Evolutionary conservation across 2,329 filamentous ascomycete species (phyloP), one percentile per base, ranked within the genome.

Genomic region (Cytospora piceae): DNA sequence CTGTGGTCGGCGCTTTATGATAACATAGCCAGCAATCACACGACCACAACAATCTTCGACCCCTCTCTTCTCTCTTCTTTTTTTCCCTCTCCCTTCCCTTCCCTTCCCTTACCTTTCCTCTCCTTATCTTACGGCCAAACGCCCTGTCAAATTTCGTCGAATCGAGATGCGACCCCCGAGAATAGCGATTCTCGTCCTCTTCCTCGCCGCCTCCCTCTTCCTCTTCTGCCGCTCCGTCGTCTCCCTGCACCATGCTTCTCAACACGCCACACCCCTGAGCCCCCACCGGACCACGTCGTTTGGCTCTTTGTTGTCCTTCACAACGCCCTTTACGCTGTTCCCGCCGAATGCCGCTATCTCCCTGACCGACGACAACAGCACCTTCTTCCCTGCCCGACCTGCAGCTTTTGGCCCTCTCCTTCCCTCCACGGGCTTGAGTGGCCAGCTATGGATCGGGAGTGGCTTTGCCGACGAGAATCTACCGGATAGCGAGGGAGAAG

Each of bases 321-420:
- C 87, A 66, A 83, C 88, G 6, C 90, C 94, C 0, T 92, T 94
- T 69, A 93, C 92, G 24, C 87, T 99, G 27, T 99, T 99, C 75
- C 94, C 94, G 5, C 94, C 94, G 4, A 97, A 95, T 70, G 95
- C 95, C 57, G 91, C 96, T 73, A 97, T 99, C 75, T 97, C 92
- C 77, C 85, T 99, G 68, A 97, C 94, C 73, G 93, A 98, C 77
- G 95, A 99, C 78, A 99, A 99, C 78, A 97, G 93, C 71, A 99
- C 95, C 15, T 96, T 96, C 71, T 99, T 99, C 79, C 84, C 96
- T 63, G 94, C 95, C 53, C 86, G 95, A 58, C 95, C 95, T 67
- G 95, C 95, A 61, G 94, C 93, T 49, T 99, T 98, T 79, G 95
- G 95, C 0, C 93, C 95, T 5, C 80, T 86, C 49, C 80, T 99